phyloP scores from a whole-genome alignment of 78 protist species.

The Dictyostelium intermedium region DNA sequence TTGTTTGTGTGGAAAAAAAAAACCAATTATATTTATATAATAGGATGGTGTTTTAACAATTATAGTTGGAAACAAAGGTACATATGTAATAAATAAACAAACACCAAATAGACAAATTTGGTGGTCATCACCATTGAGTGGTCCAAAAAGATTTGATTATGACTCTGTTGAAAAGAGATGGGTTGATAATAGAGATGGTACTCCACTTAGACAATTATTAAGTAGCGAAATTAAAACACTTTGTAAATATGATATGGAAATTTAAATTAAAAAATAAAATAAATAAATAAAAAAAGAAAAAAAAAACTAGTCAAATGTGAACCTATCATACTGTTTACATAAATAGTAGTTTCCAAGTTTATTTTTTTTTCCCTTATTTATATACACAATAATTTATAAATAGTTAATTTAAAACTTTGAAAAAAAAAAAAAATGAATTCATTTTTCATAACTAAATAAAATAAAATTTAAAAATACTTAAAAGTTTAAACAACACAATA shows the following conservation, averaged over 20 bases:
- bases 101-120: conserved; percentile 93
- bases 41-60: conserved; percentile 79
- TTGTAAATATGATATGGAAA: conserved; percentile 48
- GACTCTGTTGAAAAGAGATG: background rate
- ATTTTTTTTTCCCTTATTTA: too few relatives aligned
- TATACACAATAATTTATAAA: too few relatives aligned
- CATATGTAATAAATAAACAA: conserved; percentile 92
- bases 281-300: background rate
- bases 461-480: too few relatives aligned
- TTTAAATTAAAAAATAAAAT: background rate
- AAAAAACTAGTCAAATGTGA: too few relatives aligned
- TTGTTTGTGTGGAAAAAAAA: too few relatives aligned
- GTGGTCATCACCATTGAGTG: conserved; percentile 91
- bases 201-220: conserved; percentile 24
- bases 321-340: too few relatives aligned
- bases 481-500: too few relatives aligned
- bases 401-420: too few relatives aligned
- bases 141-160: conserved; percentile 83
- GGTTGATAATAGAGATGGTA: conserved; percentile 50
- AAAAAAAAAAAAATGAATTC: too few relatives aligned
- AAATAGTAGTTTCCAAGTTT: too few relatives aligned
- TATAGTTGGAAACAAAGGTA: conserved; percentile 50
- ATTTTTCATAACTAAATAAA: too few relatives aligned
- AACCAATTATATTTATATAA: background rate
- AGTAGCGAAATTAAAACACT: conserved; percentile 27